These are phyloP conservation scores for Boletus barrowsii DNA, from an alignment of 768 basidiomycete species.

Conservation along the genomic window DNA sequence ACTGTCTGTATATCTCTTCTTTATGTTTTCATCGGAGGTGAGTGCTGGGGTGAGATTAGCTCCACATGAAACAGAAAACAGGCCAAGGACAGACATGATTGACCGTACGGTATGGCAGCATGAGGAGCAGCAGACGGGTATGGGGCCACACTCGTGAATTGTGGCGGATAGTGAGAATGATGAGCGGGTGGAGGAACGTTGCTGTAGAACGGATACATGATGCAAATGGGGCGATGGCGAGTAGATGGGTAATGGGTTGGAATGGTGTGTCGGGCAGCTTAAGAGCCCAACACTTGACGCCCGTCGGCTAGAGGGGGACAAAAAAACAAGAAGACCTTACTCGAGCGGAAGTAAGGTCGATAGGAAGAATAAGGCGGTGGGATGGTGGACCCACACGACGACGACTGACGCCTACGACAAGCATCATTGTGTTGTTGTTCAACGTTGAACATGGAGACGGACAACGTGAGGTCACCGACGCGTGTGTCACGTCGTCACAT, in stretches of 20 bases:
- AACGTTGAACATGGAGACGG: background rate
- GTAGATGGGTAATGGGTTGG: background rate
- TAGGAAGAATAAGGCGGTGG: constrained; percentile 6
- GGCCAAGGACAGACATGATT: constrained; percentile 10
- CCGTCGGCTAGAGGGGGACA: constrained; percentile 3
- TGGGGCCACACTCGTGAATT: background rate
- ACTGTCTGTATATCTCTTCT: background rate
- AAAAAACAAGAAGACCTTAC: background rate
- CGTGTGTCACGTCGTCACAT: constrained; percentile 5
- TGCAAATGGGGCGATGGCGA: background rate
- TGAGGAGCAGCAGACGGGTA: constrained; percentile 2
- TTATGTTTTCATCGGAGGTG: constrained; percentile 4
- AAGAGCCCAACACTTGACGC: background rate
- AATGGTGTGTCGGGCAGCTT: background rate
- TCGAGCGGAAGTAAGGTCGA: constrained; percentile 1
- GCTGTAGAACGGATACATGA: constrained; percentile 4
- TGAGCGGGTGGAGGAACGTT: background rate
- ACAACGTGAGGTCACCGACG: too few relatives aligned
- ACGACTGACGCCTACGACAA: background rate
- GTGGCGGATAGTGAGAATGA: background rate
- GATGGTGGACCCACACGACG: background rate
- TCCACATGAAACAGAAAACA: background rate
- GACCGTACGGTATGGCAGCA: background rate
- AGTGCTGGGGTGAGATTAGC: constrained; percentile 6
- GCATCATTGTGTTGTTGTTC: constrained; percentile 5